These are phyloP conservation scores for Diplodia sapinea DNA, from an alignment of 2,329 filamentous ascomycete genomes.

Conservation along the genomic window DNA sequence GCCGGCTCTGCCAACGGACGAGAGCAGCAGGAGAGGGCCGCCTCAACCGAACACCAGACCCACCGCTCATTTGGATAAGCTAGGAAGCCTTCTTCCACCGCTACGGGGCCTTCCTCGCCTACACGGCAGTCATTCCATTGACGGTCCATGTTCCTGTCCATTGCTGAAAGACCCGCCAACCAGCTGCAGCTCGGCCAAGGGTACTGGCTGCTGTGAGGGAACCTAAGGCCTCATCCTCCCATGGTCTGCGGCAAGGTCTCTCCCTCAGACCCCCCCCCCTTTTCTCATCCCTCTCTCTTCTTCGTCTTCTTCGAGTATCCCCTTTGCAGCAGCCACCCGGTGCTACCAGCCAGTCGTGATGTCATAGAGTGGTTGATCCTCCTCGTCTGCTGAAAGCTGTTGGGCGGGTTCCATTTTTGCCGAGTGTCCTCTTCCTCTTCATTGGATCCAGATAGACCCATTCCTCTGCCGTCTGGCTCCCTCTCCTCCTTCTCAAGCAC, in stretches of 20 bases:
- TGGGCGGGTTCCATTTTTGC: too few relatives aligned
- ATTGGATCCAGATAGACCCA: not conserved
- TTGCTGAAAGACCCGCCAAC: too few relatives aligned
- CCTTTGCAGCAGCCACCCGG: too few relatives aligned
- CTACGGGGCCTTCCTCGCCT: too few relatives aligned
- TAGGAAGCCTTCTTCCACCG: not conserved
- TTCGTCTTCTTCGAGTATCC: not conserved
- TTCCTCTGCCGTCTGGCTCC: not conserved
- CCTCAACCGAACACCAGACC: not conserved
- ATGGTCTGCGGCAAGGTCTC: not conserved
- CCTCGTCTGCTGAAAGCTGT: not conserved
- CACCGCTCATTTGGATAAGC: not conserved
- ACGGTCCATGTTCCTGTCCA: too few relatives aligned
- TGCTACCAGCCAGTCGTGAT: slow-evolving; percentile 1
- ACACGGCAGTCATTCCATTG: too few relatives aligned
- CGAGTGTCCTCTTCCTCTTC: not conserved
- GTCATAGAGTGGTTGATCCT: slow-evolving; percentile 4
- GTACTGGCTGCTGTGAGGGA: too few relatives aligned
- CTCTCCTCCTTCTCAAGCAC: not conserved
- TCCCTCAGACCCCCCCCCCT: too few relatives aligned
- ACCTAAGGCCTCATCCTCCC: not conserved
- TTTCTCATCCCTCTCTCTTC: not conserved
- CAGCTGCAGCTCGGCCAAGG: too few relatives aligned
- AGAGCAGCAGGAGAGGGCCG: not conserved
- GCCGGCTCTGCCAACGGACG: not conserved